Evolutionary conservation across 139 green algal genomes (phyloP).

Genomic region (Trebouxia sp.): DNA sequence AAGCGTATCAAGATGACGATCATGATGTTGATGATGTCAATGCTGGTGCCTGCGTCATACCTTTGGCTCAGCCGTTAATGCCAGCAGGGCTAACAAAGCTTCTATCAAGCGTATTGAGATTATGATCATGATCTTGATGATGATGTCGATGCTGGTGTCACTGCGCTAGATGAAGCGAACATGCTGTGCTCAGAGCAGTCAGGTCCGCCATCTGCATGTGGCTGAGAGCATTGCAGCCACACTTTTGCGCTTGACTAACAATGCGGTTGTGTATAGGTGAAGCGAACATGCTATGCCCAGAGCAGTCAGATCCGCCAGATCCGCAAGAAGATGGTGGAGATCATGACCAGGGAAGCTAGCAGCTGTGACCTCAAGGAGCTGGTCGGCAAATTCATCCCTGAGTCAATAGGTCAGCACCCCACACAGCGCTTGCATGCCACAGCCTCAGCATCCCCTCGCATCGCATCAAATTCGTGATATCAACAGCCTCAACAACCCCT

Average conservation of each 20-base stretch:
- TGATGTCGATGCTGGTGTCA: too few species aligned
- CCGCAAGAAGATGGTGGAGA: conserved; percentile 98
- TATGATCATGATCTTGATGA: too few species aligned
- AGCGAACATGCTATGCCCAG: conserved; percentile 96
- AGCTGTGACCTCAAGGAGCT: conserved; percentile 98
- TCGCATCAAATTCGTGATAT: too few species aligned
- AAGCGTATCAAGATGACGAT: too few species aligned
- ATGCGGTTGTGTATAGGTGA: conserved; percentile 60
- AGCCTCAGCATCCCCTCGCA: too few species aligned
- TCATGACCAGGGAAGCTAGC: conserved; percentile 93
- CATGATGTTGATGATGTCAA: too few species aligned
- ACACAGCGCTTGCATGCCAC: neutral
- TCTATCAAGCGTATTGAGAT: too few species aligned
- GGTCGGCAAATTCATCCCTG: conserved; percentile 98
- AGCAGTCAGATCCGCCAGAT: conserved; percentile 81
- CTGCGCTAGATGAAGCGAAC: conserved; percentile 95
- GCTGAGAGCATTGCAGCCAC: too few species aligned
- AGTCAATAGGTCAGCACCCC: conserved; percentile 82
- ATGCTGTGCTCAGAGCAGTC: conserved; percentile 89
- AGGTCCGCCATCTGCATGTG: conserved; percentile 72
- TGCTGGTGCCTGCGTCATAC: too few species aligned
- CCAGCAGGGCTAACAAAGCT: too few species aligned
- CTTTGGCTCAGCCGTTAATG: too few species aligned
- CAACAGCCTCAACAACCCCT: too few species aligned
- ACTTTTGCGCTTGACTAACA: neutral